Evolutionary conservation across 1,284 basidiomycete species (phyloP), one percentile per base, ranked within the genome.

Genomic region (Cutaneotrichosporon cavernicola): DNA sequence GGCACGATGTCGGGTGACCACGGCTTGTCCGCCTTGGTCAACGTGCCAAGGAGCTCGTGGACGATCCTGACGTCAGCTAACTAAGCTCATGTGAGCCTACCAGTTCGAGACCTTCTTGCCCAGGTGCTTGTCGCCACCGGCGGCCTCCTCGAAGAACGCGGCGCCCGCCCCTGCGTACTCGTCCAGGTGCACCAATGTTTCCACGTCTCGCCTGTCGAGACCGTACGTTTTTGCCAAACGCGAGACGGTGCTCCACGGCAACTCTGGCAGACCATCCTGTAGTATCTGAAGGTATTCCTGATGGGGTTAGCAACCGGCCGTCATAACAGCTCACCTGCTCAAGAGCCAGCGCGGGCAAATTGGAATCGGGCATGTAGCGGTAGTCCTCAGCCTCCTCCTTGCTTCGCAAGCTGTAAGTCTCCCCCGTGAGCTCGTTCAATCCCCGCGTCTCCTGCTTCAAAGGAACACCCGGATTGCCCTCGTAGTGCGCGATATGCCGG

Each of bases 321-420:
- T 2, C 5, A 1, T 0, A 6, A 11, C 16, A 58, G 51, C 77
- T 69, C 38, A 80, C 80, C 9, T 68, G 76, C 63, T 84, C 83
- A n/a, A 97, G 78, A 31, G 87, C 73, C 5, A 95, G 77, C 0
- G 89, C 86, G 0, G 92, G 92, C 0, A 99, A 81, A 75, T 99
- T 98, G 0, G 92, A 89, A 76, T 99, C 97, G 0, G 97, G 97
- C 92, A 99, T 95, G 81, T 97, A 99, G 8, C 96, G 86, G 78
- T 99, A 99, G 76, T 99, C 96, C 5, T 90, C 90, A 0, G 92
- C 90, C 72, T 94, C 91, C 74, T 97, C 96, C 79, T 99, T 99
- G 55, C 86, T 88, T 50, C 97, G 86, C 64, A 98, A 80, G 22
- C 83, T 84, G 80, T 87, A 95, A 0, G 97, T 99, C 73, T 89